Conservation (phyloP, 2,329 filamentous ascomycete genomes). For the Emericellopsis cladophorae region DNA sequence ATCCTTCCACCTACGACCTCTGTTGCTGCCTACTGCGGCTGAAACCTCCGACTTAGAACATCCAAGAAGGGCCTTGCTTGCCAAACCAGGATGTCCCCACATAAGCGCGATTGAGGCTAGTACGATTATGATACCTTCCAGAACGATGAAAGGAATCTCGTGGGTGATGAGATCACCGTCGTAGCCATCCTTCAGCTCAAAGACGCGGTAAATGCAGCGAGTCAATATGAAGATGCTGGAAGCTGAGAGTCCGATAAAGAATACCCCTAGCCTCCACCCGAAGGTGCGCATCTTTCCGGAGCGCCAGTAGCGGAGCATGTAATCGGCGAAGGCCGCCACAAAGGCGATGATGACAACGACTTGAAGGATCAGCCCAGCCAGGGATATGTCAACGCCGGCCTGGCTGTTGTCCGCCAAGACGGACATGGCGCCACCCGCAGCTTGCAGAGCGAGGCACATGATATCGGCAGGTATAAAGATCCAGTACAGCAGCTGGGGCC, state of each 20-base stretch:
- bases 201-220: slow-evolving; percentile 51
- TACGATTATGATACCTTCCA: slow-evolving; percentile 33
- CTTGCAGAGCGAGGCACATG: slow-evolving; percentile 43
- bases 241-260: slow-evolving; percentile 37
- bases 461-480: slow-evolving; percentile 43
- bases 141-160: slow-evolving; percentile 36
- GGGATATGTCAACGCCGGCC: slow-evolving; percentile 22
- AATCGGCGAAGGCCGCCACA: slow-evolving; percentile 32
- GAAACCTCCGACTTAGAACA: too few relatives aligned
- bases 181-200: slow-evolving; percentile 54
- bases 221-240: slow-evolving; percentile 48
- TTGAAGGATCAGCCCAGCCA: slow-evolving; percentile 45
- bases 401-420: slow-evolving; percentile 25
- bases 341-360: slow-evolving; percentile 42
- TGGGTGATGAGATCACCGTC: slow-evolving; percentile 38
- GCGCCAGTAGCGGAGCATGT: slow-evolving; percentile 29
- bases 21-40: too few relatives aligned
- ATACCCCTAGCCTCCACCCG: slow-evolving; percentile 21
- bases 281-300: slow-evolving; percentile 11
- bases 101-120: slow-evolving; percentile 22
- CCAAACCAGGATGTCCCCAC: slow-evolving; percentile 24
- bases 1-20: too few relatives aligned
- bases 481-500: slow-evolving; percentile 28
- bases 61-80: too few relatives aligned
- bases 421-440: slow-evolving; percentile 37